Evolutionary conservation across 768 basidiomycete genomes (phyloP), one percentile per base, ranked within the genome.

Genomic region (Russula griseocarnosa): DNA sequence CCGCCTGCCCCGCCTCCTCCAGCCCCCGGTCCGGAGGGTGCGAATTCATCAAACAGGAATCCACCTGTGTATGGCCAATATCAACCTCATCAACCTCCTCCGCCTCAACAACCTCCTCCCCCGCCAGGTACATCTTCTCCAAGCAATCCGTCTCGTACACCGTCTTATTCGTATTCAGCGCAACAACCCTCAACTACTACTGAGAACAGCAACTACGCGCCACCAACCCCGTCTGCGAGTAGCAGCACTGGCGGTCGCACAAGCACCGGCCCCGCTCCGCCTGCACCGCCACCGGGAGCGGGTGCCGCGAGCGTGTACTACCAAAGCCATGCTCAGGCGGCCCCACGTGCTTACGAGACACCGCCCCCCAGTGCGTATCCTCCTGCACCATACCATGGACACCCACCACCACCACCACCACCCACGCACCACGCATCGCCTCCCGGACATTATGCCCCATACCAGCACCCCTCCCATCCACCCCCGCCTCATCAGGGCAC

Each of bases 261-360:
- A 4, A 67, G 67, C 42, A 36, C 60, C 34, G 54, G 63, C 26
- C 58, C 63, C 32, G 26, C 59, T 56, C 47, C 63, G 6, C 46
- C 63, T 14, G 54, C 59, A 44, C 59, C 66, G 3, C 63, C 63
- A 30, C 55, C 55, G 14, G 55, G 44, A 30, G 42, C 50, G 9
- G 61, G 65, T 46, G 61, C 67, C 2, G 58, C 67, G 2, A 62
- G 20, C 22, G n/a, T 62, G 30, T 68, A 68, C 54, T 68, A 68
- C 50, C 60, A 61, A 26, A 55, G 40, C n/a, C 57, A 65, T 40
- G 20, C 44, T n/a, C 44, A 53, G 47, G 14, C 56, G 2, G 32
- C 60, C 3, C 56, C 66, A 10, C 58, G 63, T 56, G 55, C 34
- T 20, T 67, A 67, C 36, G 55, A 24, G 16, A 55, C 67, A 30